phyloP scores from a whole-genome alignment of 768 basidiomycete genomes.

The Termitomyces sp. region DNA sequence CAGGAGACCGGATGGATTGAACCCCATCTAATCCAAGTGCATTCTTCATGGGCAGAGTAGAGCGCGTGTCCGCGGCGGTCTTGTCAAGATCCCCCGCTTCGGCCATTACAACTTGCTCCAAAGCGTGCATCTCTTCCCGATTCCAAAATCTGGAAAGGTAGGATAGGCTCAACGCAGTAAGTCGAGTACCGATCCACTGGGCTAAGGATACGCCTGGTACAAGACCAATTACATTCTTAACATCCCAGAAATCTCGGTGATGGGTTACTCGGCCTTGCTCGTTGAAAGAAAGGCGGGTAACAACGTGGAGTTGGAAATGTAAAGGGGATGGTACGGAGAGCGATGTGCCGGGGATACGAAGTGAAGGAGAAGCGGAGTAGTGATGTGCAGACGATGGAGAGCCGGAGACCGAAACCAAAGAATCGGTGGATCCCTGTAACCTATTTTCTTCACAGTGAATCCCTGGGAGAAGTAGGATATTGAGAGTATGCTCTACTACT shows the following conservation, averaged over 20 bases:
- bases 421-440: conserved; percentile 28
- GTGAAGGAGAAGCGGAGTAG: conserved; percentile 36
- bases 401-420: conserved; percentile 28
- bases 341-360: conserved; percentile 55
- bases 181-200: conserved; percentile 63
- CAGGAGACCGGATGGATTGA: conserved; percentile 6
- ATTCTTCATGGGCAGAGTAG: conserved; percentile 14
- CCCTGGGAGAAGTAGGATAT: conserved; percentile 70
- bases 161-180: conserved; percentile 53
- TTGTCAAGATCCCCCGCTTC: conserved; percentile 13
- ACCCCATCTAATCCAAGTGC: conserved; percentile 17
- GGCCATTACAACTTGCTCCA: conserved; percentile 7
- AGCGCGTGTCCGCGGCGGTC: conserved; percentile 13
- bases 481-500: conserved; percentile 76
- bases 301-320: conserved; percentile 66
- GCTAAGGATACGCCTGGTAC: conserved; percentile 62
- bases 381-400: conserved; percentile 25
- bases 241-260: conserved; percentile 79
- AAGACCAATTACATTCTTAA: conserved; percentile 70
- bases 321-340: conserved; percentile 60
- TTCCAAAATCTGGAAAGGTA: conserved; percentile 32
- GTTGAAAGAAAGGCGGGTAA: conserved; percentile 73
- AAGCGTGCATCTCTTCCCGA: conserved; percentile 10
- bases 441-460: conserved; percentile 46
- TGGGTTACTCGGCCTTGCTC: conserved; percentile 76